phyloP scores from a whole-genome alignment of 179 eudicot genomes.

The Silene coronaria region DNA sequence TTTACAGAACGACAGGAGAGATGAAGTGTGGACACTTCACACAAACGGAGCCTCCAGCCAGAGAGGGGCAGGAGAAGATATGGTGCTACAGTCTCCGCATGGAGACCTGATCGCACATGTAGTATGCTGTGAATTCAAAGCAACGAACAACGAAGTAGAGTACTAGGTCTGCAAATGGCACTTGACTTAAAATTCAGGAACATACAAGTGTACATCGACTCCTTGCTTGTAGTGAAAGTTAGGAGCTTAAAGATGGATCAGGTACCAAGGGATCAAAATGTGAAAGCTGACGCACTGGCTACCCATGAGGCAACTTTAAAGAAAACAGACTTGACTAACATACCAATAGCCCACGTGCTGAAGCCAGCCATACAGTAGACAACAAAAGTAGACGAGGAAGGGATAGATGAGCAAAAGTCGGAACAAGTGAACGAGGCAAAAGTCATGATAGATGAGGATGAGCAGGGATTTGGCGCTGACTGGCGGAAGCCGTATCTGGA shows the following conservation, averaged over 20 bases:
- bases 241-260: not conserved
- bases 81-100: not conserved
- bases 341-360: not conserved
- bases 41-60: not conserved
- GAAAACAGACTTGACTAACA: not conserved
- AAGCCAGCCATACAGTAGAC: no score
- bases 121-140: not conserved
- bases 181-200: not conserved
- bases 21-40: not conserved
- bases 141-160: not conserved
- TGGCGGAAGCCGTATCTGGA: not conserved
- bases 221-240: not conserved
- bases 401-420: no score
- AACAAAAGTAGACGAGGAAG: no score
- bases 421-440: no score
- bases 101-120: not conserved
- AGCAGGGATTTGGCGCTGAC: not conserved
- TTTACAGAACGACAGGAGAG: not conserved
- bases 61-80: not conserved
- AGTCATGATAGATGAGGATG: no score
- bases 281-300: not conserved
- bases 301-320: not conserved
- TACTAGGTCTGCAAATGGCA: not conserved
- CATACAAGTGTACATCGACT: not conserved
- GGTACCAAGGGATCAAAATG: not conserved